These are phyloP conservation scores for Clonostachys rhizophaga DNA, from an alignment of 2,329 filamentous ascomycete species.

Conservation along the genomic window DNA sequence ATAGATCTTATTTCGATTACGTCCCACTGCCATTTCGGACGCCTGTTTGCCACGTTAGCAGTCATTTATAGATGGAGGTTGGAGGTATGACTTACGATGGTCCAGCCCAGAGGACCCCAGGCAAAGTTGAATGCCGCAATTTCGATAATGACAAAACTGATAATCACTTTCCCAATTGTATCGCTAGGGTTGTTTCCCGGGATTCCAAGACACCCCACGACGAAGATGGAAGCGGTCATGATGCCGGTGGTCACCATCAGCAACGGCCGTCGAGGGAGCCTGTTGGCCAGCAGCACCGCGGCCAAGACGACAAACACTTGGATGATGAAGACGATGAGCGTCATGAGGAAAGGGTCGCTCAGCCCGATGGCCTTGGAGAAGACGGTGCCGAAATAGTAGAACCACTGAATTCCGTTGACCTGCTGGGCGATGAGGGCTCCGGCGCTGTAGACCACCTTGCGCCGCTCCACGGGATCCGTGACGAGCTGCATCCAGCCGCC, in stretches of 20 bases:
- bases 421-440: slow-evolving; percentile 40
- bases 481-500: slow-evolving; percentile 32
- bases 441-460: slow-evolving; percentile 37
- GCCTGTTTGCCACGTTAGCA: slow-evolving; percentile 13
- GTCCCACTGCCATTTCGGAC: slow-evolving; percentile 40
- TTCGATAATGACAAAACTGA: slow-evolving; percentile 33
- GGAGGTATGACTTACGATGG: slow-evolving; percentile 17
- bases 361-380: slow-evolving; percentile 36
- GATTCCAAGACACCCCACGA: slow-evolving; percentile 33
- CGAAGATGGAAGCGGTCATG: slow-evolving; percentile 31
- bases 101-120: slow-evolving; percentile 32
- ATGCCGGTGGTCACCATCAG: slow-evolving; percentile 28
- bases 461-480: slow-evolving; percentile 35
- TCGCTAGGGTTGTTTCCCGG: slow-evolving; percentile 15
- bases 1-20: slow-evolving; percentile 41
- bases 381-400: slow-evolving; percentile 35
- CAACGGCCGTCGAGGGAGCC: slow-evolving; percentile 27
- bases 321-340: slow-evolving; percentile 32
- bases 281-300: slow-evolving; percentile 32
- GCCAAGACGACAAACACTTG: slow-evolving; percentile 33
- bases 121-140: slow-evolving; percentile 39
- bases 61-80: not conserved
- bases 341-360: slow-evolving; percentile 31
- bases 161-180: slow-evolving; percentile 28
- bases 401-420: slow-evolving; percentile 43